phyloP scores from a whole-genome alignment of 2,329 filamentous ascomycete species.

The Colletotrichum chrysophilum region DNA sequence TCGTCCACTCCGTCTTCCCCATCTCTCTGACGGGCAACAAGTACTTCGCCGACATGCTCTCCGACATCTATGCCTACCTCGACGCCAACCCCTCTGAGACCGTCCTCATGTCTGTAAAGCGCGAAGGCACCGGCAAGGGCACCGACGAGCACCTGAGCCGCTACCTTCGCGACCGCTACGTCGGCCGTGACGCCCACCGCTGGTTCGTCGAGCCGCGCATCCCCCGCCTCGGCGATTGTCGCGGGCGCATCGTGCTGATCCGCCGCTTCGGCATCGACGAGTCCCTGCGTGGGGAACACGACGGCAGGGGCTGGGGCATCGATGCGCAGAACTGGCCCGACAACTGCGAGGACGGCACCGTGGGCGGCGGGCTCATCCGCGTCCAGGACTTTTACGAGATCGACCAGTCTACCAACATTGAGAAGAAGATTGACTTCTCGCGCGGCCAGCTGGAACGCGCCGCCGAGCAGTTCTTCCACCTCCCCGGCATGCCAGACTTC shows the following conservation, averaged over 20 bases:
- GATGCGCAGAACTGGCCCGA: constrained; percentile 79
- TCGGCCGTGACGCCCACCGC: constrained; percentile 50
- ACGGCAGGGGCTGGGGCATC: constrained; percentile 59
- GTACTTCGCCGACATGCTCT: constrained; percentile 76
- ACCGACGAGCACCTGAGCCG: constrained; percentile 80
- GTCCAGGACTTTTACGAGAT: constrained; percentile 97
- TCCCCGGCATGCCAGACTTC: constrained; percentile 37
- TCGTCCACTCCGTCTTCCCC: constrained; percentile 92
- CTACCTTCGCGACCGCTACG: constrained; percentile 77
- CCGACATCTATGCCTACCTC: constrained; percentile 77
- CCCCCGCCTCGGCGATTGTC: constrained; percentile 77
- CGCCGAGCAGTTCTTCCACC: constrained; percentile 53
- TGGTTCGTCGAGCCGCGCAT: constrained; percentile 85
- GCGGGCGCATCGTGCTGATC: constrained; percentile 84
- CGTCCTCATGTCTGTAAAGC: constrained; percentile 86
- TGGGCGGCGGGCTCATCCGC: constrained; percentile 74
- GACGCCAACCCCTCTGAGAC: constrained; percentile 80
- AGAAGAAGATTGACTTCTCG: constrained; percentile 78
- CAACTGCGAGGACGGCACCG: constrained; percentile 79
- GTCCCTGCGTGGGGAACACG: constrained; percentile 53
- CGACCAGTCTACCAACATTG: constrained; percentile 73
- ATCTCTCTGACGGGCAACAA: constrained; percentile 83
- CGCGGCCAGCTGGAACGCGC: constrained; percentile 80
- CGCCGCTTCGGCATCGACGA: constrained; percentile 77
- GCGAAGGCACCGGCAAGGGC: constrained; percentile 83